These are phyloP conservation scores for Xylaria sp. DNA, from an alignment of 2,329 filamentous ascomycete species.

Conservation along the genomic window DNA sequence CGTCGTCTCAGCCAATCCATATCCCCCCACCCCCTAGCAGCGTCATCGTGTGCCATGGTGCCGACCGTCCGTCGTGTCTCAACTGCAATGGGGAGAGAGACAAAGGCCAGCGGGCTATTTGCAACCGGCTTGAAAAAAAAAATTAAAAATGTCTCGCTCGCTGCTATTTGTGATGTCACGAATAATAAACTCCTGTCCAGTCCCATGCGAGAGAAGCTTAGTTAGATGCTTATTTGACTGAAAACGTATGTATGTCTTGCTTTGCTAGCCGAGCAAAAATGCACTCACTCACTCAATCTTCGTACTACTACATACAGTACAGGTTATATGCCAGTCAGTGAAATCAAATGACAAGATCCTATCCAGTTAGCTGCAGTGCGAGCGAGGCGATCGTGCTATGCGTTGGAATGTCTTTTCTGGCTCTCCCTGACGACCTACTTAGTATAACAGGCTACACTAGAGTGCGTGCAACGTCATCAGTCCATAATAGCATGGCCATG, in stretches of 20 bases:
- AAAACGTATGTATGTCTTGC: slow-evolving; percentile 21
- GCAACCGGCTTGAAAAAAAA: neutral
- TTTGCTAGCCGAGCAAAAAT: slow-evolving; percentile 15
- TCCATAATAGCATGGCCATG: slow-evolving; percentile 27
- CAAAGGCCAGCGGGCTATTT: neutral
- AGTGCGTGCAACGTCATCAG: slow-evolving; percentile 31
- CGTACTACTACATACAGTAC: no score
- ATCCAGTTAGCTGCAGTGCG: slow-evolving; percentile 2
- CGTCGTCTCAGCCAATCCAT: slow-evolving; percentile 3
- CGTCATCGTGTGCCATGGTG: slow-evolving; percentile 24
- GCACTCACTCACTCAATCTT: no score
- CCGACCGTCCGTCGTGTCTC: slow-evolving; percentile 18
- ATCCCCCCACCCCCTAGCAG: neutral
- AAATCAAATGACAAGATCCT: slow-evolving; percentile 14
- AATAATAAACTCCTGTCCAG: slow-evolving; percentile 32
- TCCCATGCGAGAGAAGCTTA: slow-evolving; percentile 17
- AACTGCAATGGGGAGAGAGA: neutral
- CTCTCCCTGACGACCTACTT: neutral
- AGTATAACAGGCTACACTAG: slow-evolving; percentile 8
- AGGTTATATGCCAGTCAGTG: slow-evolving; percentile 7
- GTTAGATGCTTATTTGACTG: neutral
- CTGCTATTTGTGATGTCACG: slow-evolving; percentile 28
- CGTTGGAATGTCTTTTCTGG: slow-evolving; percentile 13
- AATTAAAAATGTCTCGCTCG: neutral
- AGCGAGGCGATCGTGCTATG: slow-evolving; percentile 20